Conservation (phyloP, 2,329 filamentous ascomycete species). For the Aspergillus sp. region DNA sequence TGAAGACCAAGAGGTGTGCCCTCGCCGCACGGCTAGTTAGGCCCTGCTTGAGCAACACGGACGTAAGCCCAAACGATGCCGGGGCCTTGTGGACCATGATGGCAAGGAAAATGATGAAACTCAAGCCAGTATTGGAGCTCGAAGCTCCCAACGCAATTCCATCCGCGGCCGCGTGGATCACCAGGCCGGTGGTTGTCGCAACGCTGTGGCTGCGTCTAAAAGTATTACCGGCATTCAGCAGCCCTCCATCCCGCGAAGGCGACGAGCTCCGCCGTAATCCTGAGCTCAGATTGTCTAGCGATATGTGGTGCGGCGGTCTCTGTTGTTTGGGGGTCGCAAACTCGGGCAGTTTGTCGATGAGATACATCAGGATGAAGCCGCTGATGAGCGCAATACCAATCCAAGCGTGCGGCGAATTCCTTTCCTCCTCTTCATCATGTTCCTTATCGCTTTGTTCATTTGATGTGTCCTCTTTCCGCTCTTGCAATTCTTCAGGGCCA, state of each 20-base stretch:
- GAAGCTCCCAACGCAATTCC: conserved; percentile 94
- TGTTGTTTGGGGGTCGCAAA: conserved; percentile 60
- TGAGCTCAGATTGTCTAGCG: conserved; percentile 67
- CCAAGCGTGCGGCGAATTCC: conserved; percentile 57
- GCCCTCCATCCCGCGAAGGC: conserved; percentile 29
- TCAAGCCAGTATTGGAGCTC: conserved; percentile 66
- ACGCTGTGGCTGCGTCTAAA: conserved; percentile 44
- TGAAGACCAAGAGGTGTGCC: conserved; percentile 82
- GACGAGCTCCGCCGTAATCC: conserved; percentile 39
- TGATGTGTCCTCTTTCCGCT: conserved; percentile 17
- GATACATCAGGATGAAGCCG: conserved; percentile 93
- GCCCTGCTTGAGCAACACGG: conserved; percentile 80
- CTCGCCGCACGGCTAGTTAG: conserved; percentile 76
- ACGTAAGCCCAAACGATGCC: conserved; percentile 88
- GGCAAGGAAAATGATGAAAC: conserved; percentile 86
- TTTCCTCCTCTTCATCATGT: conserved; percentile 31
- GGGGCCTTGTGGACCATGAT: conserved; percentile 98
- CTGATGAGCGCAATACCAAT: conserved; percentile 79
- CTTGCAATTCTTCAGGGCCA: conserved; percentile 9
- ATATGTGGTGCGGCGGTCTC: conserved; percentile 72
- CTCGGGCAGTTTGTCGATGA: conserved; percentile 76
- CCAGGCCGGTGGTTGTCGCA: conserved; percentile 85
- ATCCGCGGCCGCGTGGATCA: conserved; percentile 91
- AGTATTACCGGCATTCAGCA: conserved; percentile 23
- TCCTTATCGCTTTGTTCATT: conserved; percentile 34